phyloP scores from a whole-genome alignment of 2,329 filamentous ascomycete species.

The Fusarium lateritium region DNA sequence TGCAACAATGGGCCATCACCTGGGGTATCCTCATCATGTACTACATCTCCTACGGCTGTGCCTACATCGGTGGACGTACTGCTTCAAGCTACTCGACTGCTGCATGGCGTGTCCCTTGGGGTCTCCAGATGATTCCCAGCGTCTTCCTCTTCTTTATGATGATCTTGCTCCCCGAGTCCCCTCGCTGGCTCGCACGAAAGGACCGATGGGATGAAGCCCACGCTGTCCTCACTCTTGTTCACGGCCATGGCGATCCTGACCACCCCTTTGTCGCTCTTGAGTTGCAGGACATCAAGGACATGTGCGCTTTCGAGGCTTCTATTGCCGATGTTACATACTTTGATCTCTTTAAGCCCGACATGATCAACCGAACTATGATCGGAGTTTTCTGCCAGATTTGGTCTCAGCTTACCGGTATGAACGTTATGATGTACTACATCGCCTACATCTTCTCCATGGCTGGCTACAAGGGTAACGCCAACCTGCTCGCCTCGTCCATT shows the following conservation, averaged over 20 bases:
- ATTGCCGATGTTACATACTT: conserved; percentile 79
- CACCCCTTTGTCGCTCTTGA: conserved; percentile 78
- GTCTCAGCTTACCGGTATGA: conserved; percentile 71
- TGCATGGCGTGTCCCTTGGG: conserved; percentile 75
- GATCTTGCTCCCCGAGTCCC: conserved; percentile 66
- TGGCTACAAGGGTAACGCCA: conserved; percentile 61
- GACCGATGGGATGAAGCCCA: conserved; percentile 74
- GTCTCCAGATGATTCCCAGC: conserved; percentile 70
- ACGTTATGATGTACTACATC: conserved; percentile 78
- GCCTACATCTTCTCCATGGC: conserved; percentile 59
- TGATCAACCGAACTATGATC: conserved; percentile 67
- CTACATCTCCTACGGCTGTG: conserved; percentile 77
- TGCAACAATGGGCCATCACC: conserved; percentile 80
- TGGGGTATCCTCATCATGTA: conserved; percentile 78
- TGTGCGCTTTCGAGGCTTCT: conserved; percentile 79
- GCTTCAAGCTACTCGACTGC: conserved; percentile 65
- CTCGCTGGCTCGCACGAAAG: conserved; percentile 78
- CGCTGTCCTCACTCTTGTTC: conserved; percentile 68
- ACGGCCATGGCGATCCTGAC: conserved; percentile 75
- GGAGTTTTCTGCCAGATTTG: conserved; percentile 68
- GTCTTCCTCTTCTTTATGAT: conserved; percentile 72
- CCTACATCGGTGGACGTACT: conserved; percentile 64
- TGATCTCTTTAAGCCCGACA: conserved; percentile 80
- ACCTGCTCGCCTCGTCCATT: conserved; percentile 68
- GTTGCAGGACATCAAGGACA: conserved; percentile 79